phyloP scores from a whole-genome alignment of 2,329 filamentous ascomycete genomes.

The Aspergillus sp. region DNA sequence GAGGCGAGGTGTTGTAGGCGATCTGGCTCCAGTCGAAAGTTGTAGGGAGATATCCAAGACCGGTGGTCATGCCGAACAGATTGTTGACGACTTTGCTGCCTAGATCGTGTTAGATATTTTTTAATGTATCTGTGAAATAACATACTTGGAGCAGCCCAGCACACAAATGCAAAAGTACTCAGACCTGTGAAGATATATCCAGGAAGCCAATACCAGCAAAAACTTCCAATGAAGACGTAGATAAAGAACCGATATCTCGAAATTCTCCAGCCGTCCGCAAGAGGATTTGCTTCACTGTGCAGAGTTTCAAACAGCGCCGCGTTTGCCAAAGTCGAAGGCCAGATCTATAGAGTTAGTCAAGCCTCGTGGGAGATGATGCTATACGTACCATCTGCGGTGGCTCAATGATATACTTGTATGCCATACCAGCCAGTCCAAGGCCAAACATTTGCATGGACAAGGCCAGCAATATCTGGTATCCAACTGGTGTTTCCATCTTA shows the following conservation, averaged over 20 bases:
- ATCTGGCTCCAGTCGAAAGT: conserved; percentile 49
- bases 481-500: conserved; percentile 29
- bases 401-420: conserved; percentile 29
- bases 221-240: conserved; percentile 13
- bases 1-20: conserved; percentile 17
- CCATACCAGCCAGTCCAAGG: conserved; percentile 34
- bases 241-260: conserved; percentile 21
- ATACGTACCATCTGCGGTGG: conserved; percentile 27
- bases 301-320: conserved; percentile 29
- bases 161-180: conserved; percentile 29
- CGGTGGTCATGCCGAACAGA: conserved; percentile 29
- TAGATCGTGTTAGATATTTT: conserved; percentile 30
- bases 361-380: not conserved
- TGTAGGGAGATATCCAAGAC: conserved; percentile 47
- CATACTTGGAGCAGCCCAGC: conserved; percentile 42
- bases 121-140: conserved; percentile 5
- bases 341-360: conserved; percentile 16
- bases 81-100: conserved; percentile 35
- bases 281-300: conserved; percentile 29
- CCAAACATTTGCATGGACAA: conserved; percentile 36
- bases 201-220: conserved; percentile 25
- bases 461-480: conserved; percentile 32
- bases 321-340: conserved; percentile 31
- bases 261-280: conserved; percentile 30
- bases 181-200: conserved; percentile 25